A percentile compares a stretch with the other conserved stretches of the same genome.
Evolutionary conservation across 2,329 filamentous ascomycete species (phyloP).

Genomic region (Pyricularia pennisetigena): DNA sequence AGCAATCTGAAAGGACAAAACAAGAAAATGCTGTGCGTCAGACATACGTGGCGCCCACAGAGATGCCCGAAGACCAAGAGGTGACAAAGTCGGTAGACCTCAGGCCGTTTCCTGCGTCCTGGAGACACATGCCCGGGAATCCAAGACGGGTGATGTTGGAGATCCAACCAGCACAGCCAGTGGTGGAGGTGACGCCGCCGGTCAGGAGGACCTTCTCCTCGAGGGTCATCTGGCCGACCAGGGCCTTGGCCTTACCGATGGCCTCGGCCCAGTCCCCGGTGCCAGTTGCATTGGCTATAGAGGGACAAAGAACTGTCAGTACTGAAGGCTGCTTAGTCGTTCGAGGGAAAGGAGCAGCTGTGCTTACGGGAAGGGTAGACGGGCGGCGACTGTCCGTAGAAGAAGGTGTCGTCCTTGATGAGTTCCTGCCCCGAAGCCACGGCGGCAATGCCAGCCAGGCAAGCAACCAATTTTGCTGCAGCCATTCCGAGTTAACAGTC

Average conservation of each 20-base stretch:
- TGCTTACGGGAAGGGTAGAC: constrained; percentile 37
- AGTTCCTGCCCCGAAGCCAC: constrained; percentile 7
- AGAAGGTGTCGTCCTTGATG: constrained; percentile 30
- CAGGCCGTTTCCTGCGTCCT: constrained; percentile 32
- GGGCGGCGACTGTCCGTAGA: constrained; percentile 38
- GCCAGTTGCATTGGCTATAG: constrained; percentile 41
- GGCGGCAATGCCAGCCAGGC: constrained; percentile 3
- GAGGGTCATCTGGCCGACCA: constrained; percentile 64
- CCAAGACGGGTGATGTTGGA: constrained; percentile 17
- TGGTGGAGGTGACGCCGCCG: constrained; percentile 6
- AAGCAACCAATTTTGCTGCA: neutral
- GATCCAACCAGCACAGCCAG: constrained; percentile 7
- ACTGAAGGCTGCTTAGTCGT: neutral
- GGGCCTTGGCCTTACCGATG: constrained; percentile 54
- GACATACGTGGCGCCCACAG: constrained; percentile 26
- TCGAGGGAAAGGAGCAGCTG: too few relatives aligned
- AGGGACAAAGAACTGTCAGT: neutral
- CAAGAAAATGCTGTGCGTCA: neutral
- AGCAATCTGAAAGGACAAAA: neutral
- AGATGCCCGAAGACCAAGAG: constrained; percentile 27
- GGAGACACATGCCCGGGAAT: constrained; percentile 32
- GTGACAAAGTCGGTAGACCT: constrained; percentile 30
- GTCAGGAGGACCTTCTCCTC: constrained; percentile 48
- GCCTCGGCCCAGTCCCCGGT: constrained; percentile 58
- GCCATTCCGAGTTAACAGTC: neutral